phyloP scores from a whole-genome alignment of 768 basidiomycete species.

The Psilocybe subaeruginosa region DNA sequence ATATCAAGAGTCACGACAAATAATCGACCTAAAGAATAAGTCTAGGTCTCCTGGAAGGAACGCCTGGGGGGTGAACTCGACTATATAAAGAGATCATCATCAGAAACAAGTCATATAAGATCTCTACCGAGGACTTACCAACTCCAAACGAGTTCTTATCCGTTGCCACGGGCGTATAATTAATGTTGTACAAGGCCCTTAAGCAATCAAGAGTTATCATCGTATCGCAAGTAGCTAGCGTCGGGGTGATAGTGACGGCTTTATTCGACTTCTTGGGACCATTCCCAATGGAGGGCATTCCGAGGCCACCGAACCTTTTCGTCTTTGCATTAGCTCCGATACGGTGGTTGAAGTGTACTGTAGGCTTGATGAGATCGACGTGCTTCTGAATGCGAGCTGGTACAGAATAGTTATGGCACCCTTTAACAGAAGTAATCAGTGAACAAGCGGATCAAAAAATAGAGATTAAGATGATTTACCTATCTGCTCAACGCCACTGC shows the following conservation, averaged over 20 bases:
- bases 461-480: constrained; percentile 27
- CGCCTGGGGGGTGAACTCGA: constrained; percentile 56
- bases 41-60: constrained; percentile 48
- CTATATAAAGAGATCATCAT: constrained; percentile 25
- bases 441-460: not conserved
- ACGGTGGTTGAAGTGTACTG: constrained; percentile 40
- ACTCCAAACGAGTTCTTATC: constrained; percentile 42
- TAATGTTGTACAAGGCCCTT: constrained; percentile 41
- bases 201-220: constrained; percentile 42
- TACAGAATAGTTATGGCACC: constrained; percentile 40
- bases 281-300: constrained; percentile 17
- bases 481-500: constrained; percentile 39
- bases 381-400: constrained; percentile 40
- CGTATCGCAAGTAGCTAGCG: constrained; percentile 29
- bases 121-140: constrained; percentile 22
- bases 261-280: constrained; percentile 23
- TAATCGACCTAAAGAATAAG: constrained; percentile 38
- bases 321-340: constrained; percentile 21
- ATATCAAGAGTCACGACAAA: not conserved
- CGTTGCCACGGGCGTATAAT: constrained; percentile 33
- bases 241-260: constrained; percentile 21
- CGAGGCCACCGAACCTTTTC: constrained; percentile 22
- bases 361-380: constrained; percentile 43
- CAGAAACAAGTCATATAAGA: not conserved
- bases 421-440: constrained; percentile 21